Base-by-base conservation (phyloP, 2,329 filamentous ascomycete genomes). In the Exophiala spinifera region DNA sequence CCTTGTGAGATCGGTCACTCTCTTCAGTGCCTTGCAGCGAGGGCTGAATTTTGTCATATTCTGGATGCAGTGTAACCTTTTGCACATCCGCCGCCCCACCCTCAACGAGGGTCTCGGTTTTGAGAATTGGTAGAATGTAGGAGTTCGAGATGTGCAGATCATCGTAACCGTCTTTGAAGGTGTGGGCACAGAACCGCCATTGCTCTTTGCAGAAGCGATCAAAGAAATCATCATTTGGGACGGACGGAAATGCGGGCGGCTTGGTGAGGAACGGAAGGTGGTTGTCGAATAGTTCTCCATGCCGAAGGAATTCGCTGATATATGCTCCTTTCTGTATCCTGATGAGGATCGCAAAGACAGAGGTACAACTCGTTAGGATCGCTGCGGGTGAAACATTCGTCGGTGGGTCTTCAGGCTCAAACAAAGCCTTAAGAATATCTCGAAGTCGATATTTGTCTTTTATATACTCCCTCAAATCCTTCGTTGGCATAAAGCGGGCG, bases 101-200 rank as follows among this genome's bases (percentile, higher is more conserved):
- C 1, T 21, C 40, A 25, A 20, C 52, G 23, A 55, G 55, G 13
- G 34, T 25, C 31, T 64, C 53, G 45, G 57, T 63, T 39, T 23
- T 46, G 19, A 46, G 59, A 15, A 69, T 67, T 3, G 67, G 67
- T 3, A 69, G 53, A 17, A 69, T 58, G 20, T 61, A 49, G 13
- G 63, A 50, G 1, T 48, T 20, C 14, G 58, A 61, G 25, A 68
- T 65, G 8, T 55, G 55, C 33, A 61, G 57, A 44, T 64, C 51
- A 2, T 60, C 46, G 39, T 64, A 54, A 33, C 60, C 55, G 6
- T 56, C 21, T 19, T 56, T 51, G 20, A 69, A 61, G 8, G 50
- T 46, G 4, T 63, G 54, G 4, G 62, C 60, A 49, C 64, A 68
- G 45, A 65, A 67, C 33, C 43, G 59, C 57, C 62, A 66, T 51